Evolutionary conservation across 2,329 filamentous ascomycete species (phyloP).

Genomic region (Zymoseptoria crescenta): DNA sequence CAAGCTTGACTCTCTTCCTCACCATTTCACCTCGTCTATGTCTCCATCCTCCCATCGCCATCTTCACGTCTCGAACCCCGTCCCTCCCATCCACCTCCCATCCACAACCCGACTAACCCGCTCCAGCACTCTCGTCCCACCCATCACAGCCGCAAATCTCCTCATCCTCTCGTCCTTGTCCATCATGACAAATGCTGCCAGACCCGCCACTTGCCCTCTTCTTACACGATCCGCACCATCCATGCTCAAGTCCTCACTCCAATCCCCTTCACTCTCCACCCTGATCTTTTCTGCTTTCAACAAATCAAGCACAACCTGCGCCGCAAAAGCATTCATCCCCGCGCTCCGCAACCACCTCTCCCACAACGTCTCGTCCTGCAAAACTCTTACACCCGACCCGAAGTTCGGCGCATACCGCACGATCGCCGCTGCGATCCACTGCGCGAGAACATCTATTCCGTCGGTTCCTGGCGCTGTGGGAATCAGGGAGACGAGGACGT

Average conservation of each 20-base stretch:
- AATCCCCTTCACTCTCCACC: background rate
- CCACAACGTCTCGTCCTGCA: conserved; percentile 54
- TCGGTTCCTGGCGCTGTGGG: conserved; percentile 20
- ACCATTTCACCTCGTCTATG: too few species aligned
- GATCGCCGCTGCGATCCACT: conserved; percentile 39
- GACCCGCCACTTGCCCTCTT: conserved; percentile 26
- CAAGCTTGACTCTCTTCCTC: too few species aligned
- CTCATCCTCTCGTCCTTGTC: conserved; percentile 39
- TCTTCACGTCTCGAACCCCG: background rate
- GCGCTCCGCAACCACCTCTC: conserved; percentile 58
- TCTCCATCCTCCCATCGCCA: background rate
- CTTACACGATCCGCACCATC: conserved; percentile 21
- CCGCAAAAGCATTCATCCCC: conserved; percentile 65
- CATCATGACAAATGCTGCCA: conserved; percentile 54
- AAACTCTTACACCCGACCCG: conserved; percentile 14
- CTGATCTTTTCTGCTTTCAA: conserved; percentile 29
- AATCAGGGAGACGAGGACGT: conserved; percentile 33
- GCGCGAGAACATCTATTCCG: conserved; percentile 34
- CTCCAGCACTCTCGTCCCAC: conserved; percentile 47
- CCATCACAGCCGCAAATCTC: conserved; percentile 47
- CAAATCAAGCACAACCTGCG: conserved; percentile 53
- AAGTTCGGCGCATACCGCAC: conserved; percentile 27
- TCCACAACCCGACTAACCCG: conserved; percentile 48
- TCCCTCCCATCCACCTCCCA: conserved; percentile 19
- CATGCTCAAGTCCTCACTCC: background rate